A percentile compares a stretch with the other conserved stretches of the same genome.
phyloP scores from a whole-genome alignment of 1,139 yeast species.

The Blastobotrys proliferans region DNA sequence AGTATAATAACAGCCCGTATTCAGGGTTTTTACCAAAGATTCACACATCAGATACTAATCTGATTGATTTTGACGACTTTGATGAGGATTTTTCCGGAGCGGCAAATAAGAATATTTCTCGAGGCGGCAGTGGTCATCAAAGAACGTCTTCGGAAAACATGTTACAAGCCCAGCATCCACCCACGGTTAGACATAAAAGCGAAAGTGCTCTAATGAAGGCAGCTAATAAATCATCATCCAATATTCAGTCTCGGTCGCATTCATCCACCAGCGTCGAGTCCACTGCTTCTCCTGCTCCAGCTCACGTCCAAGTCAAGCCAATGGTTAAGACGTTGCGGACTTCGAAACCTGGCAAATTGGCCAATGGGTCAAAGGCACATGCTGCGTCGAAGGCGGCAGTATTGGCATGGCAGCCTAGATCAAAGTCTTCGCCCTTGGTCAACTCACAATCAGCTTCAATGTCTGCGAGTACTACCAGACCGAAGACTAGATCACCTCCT shows the following conservation, averaged over 20 bases:
- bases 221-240: too few species aligned
- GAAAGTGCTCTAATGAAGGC: too few species aligned
- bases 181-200: too few species aligned
- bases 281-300: neutral
- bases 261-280: slow-evolving; percentile 3
- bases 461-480: neutral
- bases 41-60: neutral
- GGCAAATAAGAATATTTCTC: too few species aligned
- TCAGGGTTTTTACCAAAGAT: slow-evolving; percentile 6
- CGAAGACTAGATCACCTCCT: neutral
- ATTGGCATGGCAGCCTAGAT: slow-evolving; percentile 23
- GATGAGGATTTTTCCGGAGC: neutral
- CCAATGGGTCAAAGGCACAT: slow-evolving; percentile 17
- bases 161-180: too few species aligned
- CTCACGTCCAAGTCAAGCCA: too few species aligned
- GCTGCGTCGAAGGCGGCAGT: slow-evolving; percentile 27
- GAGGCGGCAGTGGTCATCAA: too few species aligned
- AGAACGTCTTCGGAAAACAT: too few species aligned
- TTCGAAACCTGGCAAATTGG: slow-evolving; percentile 21
- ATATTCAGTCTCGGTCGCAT: slow-evolving; percentile 5
- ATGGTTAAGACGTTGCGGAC: slow-evolving; percentile 25
- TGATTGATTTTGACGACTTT: slow-evolving; percentile 6
- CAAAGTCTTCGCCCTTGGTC: slow-evolving; percentile 11
- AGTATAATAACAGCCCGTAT: slow-evolving; percentile 17
- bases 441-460: neutral